Percentiles rank a stretch among this genome's conserved stretches.
phyloP scores from a whole-genome alignment of 176 grass and related monocot species.

The Oryza punctata region DNA sequence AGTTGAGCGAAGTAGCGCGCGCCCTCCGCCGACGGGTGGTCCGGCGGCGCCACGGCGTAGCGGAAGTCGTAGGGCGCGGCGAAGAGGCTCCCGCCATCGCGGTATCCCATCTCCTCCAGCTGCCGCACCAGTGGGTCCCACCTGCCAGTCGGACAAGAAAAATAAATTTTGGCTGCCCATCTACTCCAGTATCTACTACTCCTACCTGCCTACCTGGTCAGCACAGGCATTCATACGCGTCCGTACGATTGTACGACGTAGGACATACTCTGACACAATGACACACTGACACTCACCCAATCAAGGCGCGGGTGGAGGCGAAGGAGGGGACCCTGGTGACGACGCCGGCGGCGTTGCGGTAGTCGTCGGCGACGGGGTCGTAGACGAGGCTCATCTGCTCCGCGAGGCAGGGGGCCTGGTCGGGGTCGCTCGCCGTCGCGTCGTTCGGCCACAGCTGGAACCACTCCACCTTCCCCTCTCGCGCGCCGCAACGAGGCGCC shows the following conservation, averaged over 20 bases:
- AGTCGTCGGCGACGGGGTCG: constrained; percentile 60
- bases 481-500: constrained; percentile 40
- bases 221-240: background rate
- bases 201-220: too few species aligned
- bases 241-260: background rate
- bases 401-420: constrained; percentile 47
- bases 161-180: too few species aligned
- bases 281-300: constrained; percentile 15
- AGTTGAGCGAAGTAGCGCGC: constrained; percentile 47
- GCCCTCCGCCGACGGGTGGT: constrained; percentile 45
- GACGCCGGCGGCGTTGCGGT: constrained; percentile 57
- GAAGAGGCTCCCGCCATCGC: constrained; percentile 50
- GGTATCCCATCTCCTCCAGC: constrained; percentile 52
- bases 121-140: constrained; percentile 43
- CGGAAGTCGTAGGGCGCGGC: constrained; percentile 82
- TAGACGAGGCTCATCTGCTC: constrained; percentile 66
- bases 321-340: constrained; percentile 56
- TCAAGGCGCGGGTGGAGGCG: constrained; percentile 46
- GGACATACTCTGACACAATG: background rate
- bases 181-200: background rate
- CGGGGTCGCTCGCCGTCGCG: constrained; percentile 32
- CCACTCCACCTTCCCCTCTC: constrained; percentile 44
- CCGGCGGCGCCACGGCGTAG: constrained; percentile 47
- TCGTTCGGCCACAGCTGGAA: constrained; percentile 73
- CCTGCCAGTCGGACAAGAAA: constrained; percentile 15